Conservation (phyloP, 129 eudicot species). For the Saussurea involucrata region DNA sequence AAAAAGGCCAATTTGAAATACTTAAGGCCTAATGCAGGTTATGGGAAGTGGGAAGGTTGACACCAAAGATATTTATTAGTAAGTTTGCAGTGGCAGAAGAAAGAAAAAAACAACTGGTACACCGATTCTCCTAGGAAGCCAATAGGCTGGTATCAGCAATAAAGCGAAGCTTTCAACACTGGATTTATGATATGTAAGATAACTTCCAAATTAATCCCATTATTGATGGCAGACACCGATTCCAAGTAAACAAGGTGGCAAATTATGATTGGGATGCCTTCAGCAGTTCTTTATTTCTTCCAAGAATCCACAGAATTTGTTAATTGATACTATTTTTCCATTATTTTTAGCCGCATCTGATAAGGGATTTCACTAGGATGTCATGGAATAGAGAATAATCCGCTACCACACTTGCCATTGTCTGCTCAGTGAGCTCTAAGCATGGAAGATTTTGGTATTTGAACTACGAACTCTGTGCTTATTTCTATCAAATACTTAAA, state of each 20-base stretch:
- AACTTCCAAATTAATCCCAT: neutral
- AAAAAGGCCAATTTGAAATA: neutral
- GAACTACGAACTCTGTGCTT: neutral
- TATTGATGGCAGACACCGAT: neutral
- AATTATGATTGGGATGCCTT: neutral
- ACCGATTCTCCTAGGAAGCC: neutral
- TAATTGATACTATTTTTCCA: neutral
- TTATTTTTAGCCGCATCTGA: neutral
- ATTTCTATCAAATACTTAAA: neutral
- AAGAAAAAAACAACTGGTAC: neutral
- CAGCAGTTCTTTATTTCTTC: neutral
- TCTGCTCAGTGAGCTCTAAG: neutral
- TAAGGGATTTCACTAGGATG: neutral
- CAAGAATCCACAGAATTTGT: neutral
- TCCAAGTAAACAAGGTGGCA: neutral
- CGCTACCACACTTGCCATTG: neutral
- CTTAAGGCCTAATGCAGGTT: neutral
- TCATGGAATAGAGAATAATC: neutral
- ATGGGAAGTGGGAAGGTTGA: neutral
- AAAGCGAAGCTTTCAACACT: neutral
- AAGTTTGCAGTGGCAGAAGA: neutral
- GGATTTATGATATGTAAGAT: neutral
- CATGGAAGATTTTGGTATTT: neutral
- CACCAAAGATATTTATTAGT: neutral
- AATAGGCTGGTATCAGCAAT: neutral